Conservation (phyloP, 148 eudicot genomes). For the Fagopyrum tataricum region DNA sequence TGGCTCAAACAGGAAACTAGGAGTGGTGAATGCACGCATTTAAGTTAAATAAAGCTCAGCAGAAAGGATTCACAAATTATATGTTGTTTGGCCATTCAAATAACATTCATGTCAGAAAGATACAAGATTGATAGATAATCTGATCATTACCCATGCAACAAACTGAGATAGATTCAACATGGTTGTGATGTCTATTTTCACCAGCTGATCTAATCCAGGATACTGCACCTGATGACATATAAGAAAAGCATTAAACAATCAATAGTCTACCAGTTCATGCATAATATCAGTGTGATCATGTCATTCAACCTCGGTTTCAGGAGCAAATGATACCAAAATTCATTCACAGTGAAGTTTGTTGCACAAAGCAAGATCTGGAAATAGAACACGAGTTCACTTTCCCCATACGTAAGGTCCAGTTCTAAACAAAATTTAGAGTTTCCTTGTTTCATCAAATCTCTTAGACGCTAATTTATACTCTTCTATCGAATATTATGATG, state of each 20-base stretch:
- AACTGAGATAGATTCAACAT: constrained; percentile 67
- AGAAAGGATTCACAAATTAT: not conserved
- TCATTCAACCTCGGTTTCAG: not conserved
- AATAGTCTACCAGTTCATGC: not conserved
- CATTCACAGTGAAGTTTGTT: not conserved
- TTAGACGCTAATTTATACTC: not conserved
- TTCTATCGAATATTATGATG: not conserved
- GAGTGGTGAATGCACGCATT: not conserved
- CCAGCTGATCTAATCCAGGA: constrained; percentile 69
- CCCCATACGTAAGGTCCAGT: not conserved
- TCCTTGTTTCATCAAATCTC: too few species aligned
- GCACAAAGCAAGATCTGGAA: not conserved
- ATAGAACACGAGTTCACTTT: not conserved
- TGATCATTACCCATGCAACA: constrained; percentile 61
- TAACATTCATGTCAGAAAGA: not conserved
- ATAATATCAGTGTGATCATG: not conserved
- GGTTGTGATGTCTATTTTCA: constrained; percentile 70
- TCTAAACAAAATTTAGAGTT: too few species aligned
- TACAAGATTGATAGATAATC: constrained; percentile 12
- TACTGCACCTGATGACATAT: constrained; percentile 66
- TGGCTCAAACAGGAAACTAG: not conserved
- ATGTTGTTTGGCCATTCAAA: not conserved
- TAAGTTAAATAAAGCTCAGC: not conserved
- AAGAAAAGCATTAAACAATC: not conserved
- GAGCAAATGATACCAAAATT: not conserved